These are phyloP conservation scores for Berkeleyomyces basicola DNA, from an alignment of 2,329 filamentous ascomycete genomes.

Conservation along the genomic window DNA sequence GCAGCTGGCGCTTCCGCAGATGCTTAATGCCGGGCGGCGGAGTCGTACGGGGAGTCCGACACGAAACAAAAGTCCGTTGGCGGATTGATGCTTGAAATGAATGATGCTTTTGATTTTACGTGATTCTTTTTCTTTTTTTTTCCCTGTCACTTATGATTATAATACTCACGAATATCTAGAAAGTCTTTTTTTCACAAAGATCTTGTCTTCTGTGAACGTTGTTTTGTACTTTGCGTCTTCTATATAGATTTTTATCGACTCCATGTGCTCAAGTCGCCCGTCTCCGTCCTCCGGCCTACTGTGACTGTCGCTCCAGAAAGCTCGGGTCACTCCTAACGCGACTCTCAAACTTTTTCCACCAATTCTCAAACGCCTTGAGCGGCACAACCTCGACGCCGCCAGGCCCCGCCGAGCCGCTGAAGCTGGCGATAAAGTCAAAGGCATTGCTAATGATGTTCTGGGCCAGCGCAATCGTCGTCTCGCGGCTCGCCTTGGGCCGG, in stretches of 20 bases:
- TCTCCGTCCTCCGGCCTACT: slow-evolving; percentile 13
- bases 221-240: background rate
- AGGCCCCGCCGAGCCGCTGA: slow-evolving; percentile 46
- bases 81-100: slow-evolving; percentile 3
- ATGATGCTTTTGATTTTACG: background rate
- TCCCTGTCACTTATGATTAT: background rate
- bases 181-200: background rate
- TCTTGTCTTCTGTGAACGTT: background rate
- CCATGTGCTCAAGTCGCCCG: background rate
- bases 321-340: slow-evolving; percentile 70
- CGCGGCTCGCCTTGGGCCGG: slow-evolving; percentile 19
- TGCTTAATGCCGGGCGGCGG: slow-evolving; percentile 39
- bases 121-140: slow-evolving; percentile 1
- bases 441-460: slow-evolving; percentile 93
- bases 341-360: slow-evolving; percentile 94
- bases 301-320: slow-evolving; percentile 56
- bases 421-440: slow-evolving; percentile 89
- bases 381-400: slow-evolving; percentile 72
- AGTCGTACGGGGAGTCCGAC: slow-evolving; percentile 42
- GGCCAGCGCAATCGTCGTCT: slow-evolving; percentile 54
- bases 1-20: slow-evolving; percentile 43
- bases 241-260: background rate
- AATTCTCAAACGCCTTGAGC: slow-evolving; percentile 87
- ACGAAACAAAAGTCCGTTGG: slow-evolving; percentile 15
- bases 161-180: background rate